phyloP scores from a whole-genome alignment of 306 rosid species.

The Betula pendula region DNA sequence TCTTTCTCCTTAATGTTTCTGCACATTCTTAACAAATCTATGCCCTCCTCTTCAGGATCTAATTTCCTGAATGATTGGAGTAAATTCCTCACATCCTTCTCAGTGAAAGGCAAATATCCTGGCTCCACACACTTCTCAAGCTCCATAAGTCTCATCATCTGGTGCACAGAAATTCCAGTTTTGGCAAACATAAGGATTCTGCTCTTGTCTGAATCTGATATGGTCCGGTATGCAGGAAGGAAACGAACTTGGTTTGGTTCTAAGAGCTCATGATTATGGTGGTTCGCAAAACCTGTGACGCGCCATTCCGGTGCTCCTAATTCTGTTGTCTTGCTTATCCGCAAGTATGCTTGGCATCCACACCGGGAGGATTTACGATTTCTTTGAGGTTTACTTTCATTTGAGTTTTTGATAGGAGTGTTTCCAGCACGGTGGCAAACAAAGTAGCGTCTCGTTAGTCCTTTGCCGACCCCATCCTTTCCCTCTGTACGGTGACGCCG shows the following conservation, averaged over 20 bases:
- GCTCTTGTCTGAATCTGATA: slow-evolving; percentile 78
- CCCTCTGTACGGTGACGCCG: slow-evolving; percentile 95
- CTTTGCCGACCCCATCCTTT: slow-evolving; percentile 93
- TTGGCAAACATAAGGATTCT: slow-evolving; percentile 93
- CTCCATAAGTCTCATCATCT: slow-evolving; percentile 98
- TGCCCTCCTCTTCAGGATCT: slow-evolving; percentile 84
- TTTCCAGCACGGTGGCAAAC: slow-evolving; percentile 97
- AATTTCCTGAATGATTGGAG: slow-evolving; percentile 88
- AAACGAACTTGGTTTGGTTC: slow-evolving; percentile 98
- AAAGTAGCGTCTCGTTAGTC: slow-evolving; percentile 91
- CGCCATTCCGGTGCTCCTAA: slow-evolving; percentile 91
- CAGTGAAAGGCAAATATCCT: slow-evolving; percentile 91
- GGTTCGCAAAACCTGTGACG: slow-evolving; percentile 86
- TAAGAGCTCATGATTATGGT: slow-evolving; percentile 88
- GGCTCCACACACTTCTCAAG: slow-evolving; percentile 94
- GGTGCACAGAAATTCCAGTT: slow-evolving; percentile 95
- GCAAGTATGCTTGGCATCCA: slow-evolving; percentile 91
- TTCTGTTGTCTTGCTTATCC: slow-evolving; percentile 87
- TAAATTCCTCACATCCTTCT: slow-evolving; percentile 90
- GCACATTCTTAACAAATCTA: slow-evolving; percentile 91
- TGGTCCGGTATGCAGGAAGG: slow-evolving; percentile 95
- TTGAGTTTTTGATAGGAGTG: slow-evolving; percentile 72
- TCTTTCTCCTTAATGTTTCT: slow-evolving; percentile 82
- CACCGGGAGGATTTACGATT: slow-evolving; percentile 93
- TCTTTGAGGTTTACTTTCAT: slow-evolving; percentile 82